Evolutionary conservation across 73 alveolate species (phyloP), one percentile per base, ranked within the genome.

Genomic region (Loxodes magnus): DNA sequence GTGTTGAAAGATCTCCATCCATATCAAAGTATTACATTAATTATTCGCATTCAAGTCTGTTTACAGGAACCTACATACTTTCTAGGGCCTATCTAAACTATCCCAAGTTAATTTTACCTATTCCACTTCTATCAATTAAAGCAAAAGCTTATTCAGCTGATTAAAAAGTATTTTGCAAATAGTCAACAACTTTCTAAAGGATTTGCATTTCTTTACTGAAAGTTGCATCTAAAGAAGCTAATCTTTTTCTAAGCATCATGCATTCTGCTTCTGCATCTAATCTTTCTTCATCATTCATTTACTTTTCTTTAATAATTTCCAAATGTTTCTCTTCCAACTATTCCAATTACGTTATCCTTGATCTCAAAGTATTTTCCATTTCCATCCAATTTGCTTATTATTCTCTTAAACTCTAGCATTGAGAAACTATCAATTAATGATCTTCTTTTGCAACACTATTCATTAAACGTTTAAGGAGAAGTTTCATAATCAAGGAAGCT

Each of bases 221-320:
- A 9, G 51, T 0, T 3, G 70, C 70, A 48, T 75, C 89, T 4
- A 33, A 50, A 7, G 24, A 6, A 24, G 67, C 89, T 2, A 75
- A 55, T 27, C 89, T 14, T 53, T 63, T 52, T 44, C 50, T 59
- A 22, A 68, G 35, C 17, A 67, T 16, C 23, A 67, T 78, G 1
- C 46, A 43, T 42, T 75, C 89, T 38, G 71, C 49, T 36, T 75
- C 89, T n/a, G 55, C 55, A 10, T 75, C 89, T 16, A 46, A 46
- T 51, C 53, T 67, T 7, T 21, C 41, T 26, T 75, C 89, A 31
- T 60, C 54, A 19, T 70, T 16, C 28, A 20, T 27, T 52, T 59
- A 38, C 31, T 67, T 46, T 44, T 53, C 53, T 54, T 67, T 79
- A 4, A 36, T 78, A 12, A 62, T 20, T n/a, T 63, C 70, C 27